These are phyloP conservation scores for Telfairia occidentalis DNA, from an alignment of 331 rosid species.

Conservation along the genomic window DNA sequence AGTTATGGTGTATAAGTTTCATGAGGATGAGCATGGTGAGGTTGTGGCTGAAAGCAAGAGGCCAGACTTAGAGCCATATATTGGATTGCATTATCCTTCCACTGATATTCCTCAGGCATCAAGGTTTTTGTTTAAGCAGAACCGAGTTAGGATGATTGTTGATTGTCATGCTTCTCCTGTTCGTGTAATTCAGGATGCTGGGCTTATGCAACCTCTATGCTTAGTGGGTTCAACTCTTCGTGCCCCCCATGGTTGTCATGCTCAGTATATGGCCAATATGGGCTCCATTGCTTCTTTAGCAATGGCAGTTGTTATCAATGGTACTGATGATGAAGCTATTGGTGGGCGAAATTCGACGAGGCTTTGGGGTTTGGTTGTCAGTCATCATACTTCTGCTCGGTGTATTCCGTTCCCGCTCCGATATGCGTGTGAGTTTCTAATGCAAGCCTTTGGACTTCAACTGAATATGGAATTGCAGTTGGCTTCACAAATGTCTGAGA, in stretches of 20 bases:
- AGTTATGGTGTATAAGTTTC: constrained; percentile 92
- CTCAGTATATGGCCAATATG: constrained; percentile 95
- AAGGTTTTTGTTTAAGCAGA: constrained; percentile 89
- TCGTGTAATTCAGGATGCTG: constrained; percentile 58
- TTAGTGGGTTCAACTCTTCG: constrained; percentile 92
- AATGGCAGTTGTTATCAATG: constrained; percentile 80
- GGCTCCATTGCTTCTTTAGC: constrained; percentile 77
- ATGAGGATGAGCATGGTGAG: constrained; percentile 97
- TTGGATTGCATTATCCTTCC: constrained; percentile 93
- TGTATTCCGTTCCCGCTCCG: constrained; percentile 79
- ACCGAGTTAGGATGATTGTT: constrained; percentile 89
- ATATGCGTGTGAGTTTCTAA: constrained; percentile 88
- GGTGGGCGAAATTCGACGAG: constrained; percentile 47
- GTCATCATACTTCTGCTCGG: constrained; percentile 87
- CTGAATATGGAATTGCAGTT: constrained; percentile 85
- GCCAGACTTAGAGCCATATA: constrained; percentile 71
- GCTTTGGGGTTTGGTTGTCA: constrained; percentile 79
- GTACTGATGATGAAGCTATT: constrained; percentile 51
- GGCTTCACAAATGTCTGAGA: constrained; percentile 61
- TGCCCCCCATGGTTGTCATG: constrained; percentile 90
- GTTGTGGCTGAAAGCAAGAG: constrained; percentile 86
- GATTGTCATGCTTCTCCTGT: constrained; percentile 70
- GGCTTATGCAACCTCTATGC: constrained; percentile 71
- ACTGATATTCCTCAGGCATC: constrained; percentile 97
- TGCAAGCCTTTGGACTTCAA: constrained; percentile 97